Evolutionary conservation across 1,284 basidiomycete genomes (phyloP).

Genomic region (Fistulinella staudtii): DNA sequence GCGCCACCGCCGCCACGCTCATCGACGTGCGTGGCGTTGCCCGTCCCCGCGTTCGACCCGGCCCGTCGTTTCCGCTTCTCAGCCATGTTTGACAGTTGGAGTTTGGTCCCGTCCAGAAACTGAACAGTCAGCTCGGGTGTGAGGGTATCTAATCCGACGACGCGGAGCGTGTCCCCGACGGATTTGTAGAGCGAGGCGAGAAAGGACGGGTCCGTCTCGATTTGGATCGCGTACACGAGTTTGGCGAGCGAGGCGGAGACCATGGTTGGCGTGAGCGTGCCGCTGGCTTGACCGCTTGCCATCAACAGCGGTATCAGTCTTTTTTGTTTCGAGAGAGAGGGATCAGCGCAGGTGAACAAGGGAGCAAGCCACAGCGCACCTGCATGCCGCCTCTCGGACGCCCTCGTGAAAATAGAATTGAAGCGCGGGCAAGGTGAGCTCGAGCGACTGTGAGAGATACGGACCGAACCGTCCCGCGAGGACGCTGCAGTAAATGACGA

Average conservation of each 20-base stretch:
- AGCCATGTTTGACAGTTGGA: constrained; percentile 61
- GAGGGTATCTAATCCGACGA: constrained; percentile 53
- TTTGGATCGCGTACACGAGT: constrained; percentile 60
- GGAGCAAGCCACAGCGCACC: constrained; percentile 16
- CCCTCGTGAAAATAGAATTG: constrained; percentile 79
- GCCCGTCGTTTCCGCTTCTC: constrained; percentile 63
- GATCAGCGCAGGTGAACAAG: neutral
- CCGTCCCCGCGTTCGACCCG: constrained; percentile 49
- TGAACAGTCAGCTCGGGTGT: constrained; percentile 49
- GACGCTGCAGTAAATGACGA: constrained; percentile 75
- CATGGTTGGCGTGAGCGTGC: constrained; percentile 64
- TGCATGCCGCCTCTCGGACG: constrained; percentile 62
- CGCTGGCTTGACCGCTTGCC: constrained; percentile 64
- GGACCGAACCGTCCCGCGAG: constrained; percentile 68
- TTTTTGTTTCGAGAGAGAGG: neutral
- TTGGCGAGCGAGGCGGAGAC: constrained; percentile 66
- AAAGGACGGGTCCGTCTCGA: constrained; percentile 70
- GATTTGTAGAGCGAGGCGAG: constrained; percentile 75
- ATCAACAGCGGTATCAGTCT: constrained; percentile 76
- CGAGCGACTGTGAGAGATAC: constrained; percentile 65
- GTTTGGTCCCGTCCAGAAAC: constrained; percentile 63
- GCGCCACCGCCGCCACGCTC: too few relatives aligned
- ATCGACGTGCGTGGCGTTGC: too few relatives aligned
- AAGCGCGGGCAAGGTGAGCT: constrained; percentile 67
- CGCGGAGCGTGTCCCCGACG: constrained; percentile 61